Percentiles rank a stretch among this genome's conserved stretches.
These are phyloP conservation scores for Echium plantagineum DNA, from an alignment of 257 asterid species.

Conservation along the genomic window DNA sequence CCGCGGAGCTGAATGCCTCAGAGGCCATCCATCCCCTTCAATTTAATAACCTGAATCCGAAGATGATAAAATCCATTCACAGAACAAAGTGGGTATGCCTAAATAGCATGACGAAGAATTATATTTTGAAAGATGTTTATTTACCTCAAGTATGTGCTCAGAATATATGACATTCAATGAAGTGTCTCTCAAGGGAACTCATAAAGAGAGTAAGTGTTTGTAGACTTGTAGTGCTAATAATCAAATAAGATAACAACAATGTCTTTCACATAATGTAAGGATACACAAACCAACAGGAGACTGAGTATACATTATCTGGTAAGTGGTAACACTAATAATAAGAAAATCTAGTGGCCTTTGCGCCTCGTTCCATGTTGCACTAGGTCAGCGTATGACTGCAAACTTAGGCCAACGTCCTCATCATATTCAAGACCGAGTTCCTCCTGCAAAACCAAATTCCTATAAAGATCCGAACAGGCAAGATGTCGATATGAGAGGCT, in stretches of 20 bases:
- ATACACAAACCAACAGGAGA: not conserved
- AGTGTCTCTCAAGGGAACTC: too few relatives aligned
- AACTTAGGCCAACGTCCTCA: slow-evolving; percentile 73
- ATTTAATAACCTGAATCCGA: slow-evolving; percentile 16
- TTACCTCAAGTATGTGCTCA: too few relatives aligned
- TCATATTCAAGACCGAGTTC: slow-evolving; percentile 91
- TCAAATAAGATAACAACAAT: not conserved
- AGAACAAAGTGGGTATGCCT: slow-evolving; percentile 6
- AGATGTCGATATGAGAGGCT: not conserved
- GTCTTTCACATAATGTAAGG: not conserved
- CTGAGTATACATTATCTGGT: not conserved
- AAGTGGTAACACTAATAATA: not conserved
- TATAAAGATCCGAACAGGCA: slow-evolving; percentile 1
- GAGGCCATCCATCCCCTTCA: slow-evolving; percentile 16
- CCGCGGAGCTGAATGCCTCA: slow-evolving; percentile 6
- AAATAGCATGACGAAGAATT: slow-evolving; percentile 10
- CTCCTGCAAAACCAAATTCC: slow-evolving; percentile 37
- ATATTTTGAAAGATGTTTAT: not conserved
- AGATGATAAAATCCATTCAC: too few relatives aligned
- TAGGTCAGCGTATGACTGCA: slow-evolving; percentile 58
- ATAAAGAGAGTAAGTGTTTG: too few relatives aligned
- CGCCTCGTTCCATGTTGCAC: slow-evolving; percentile 49
- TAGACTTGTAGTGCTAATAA: too few relatives aligned
- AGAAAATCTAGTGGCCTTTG: slow-evolving; percentile 26
- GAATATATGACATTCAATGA: too few relatives aligned